phyloP scores from a whole-genome alignment of 306 rosid species.

The Echinosophora koreensis region DNA sequence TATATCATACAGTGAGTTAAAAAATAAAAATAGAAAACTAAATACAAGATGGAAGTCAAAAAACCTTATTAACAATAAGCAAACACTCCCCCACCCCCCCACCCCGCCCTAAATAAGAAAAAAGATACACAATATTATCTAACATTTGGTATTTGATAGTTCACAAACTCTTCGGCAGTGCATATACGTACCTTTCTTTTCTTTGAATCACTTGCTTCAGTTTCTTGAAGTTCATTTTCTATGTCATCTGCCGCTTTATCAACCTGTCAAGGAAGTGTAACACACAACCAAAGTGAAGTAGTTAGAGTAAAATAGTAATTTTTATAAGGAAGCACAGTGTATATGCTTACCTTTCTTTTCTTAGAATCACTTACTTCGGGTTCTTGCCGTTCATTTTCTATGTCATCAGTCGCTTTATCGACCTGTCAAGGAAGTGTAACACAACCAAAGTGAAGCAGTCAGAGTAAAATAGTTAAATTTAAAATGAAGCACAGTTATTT shows the following conservation, averaged over 20 bases:
- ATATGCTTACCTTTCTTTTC: conserved; percentile 57
- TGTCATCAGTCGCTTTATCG: conserved; percentile 46
- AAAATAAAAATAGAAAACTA: not conserved
- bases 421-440: conserved; percentile 48
- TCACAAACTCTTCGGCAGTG: not conserved
- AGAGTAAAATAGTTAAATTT: not conserved
- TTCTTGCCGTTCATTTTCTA: conserved; percentile 53
- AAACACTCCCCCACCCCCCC: not conserved
- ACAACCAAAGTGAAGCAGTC: conserved; percentile 10
- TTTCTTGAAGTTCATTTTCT: conserved; percentile 53
- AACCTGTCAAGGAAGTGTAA: conserved; percentile 50
- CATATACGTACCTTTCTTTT: conserved; percentile 55
- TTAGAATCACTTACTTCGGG: conserved; percentile 51
- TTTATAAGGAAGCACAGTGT: not conserved
- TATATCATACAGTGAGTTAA: not conserved
- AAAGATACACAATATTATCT: not conserved
- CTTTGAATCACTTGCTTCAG: conserved; percentile 53
- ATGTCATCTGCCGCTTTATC: conserved; percentile 45
- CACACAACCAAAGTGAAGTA: conserved; percentile 16
- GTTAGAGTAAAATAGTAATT: not conserved
- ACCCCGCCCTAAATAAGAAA: not conserved
- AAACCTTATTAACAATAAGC: not conserved
- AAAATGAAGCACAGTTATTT: not conserved
- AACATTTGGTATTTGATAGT: conserved; percentile 20
- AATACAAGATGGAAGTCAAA: not conserved